Conservation (phyloP, 2,329 filamentous ascomycete genomes). For the Apiospora hydei region DNA sequence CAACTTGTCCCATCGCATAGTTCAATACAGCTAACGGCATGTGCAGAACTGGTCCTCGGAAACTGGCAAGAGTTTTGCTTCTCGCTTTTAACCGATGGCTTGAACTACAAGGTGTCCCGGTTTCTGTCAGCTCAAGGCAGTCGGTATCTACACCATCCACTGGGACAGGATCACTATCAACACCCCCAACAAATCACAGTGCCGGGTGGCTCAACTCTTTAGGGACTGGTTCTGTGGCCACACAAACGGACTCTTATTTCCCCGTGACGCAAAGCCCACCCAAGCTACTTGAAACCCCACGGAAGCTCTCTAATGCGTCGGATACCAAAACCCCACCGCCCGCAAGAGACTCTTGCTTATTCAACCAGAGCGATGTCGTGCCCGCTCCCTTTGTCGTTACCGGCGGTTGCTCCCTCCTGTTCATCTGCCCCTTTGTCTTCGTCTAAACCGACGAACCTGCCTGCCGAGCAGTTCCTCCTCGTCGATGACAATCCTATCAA, state of each 20-base stretch:
- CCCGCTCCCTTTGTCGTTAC: not conserved
- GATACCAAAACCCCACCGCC: not conserved
- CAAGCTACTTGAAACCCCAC: not conserved
- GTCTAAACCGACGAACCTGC: too few species aligned
- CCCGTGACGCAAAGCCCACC: not conserved
- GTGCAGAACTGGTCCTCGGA: slow-evolving; percentile 1
- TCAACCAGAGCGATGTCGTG: not conserved
- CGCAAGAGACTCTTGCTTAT: not conserved
- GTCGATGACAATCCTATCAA: slow-evolving; percentile 53
- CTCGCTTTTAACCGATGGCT: slow-evolving; percentile 21
- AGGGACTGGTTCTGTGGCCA: not conserved
- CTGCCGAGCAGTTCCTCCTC: slow-evolving; percentile 38
- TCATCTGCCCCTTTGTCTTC: too few species aligned
- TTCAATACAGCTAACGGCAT: not conserved
- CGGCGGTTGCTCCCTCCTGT: not conserved
- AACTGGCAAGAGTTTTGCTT: not conserved
- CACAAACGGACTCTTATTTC: not conserved
- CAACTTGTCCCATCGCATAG: not conserved
- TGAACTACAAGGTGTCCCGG: not conserved
- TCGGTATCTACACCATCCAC: not conserved
- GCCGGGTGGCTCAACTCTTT: too few species aligned
- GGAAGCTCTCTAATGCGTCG: not conserved
- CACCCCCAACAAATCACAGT: not conserved
- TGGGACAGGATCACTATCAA: not conserved
- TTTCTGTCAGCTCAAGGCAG: not conserved